Evolutionary conservation across 2,329 filamentous ascomycete species (phyloP).

Genomic region (Thielaviopsis populi): DNA sequence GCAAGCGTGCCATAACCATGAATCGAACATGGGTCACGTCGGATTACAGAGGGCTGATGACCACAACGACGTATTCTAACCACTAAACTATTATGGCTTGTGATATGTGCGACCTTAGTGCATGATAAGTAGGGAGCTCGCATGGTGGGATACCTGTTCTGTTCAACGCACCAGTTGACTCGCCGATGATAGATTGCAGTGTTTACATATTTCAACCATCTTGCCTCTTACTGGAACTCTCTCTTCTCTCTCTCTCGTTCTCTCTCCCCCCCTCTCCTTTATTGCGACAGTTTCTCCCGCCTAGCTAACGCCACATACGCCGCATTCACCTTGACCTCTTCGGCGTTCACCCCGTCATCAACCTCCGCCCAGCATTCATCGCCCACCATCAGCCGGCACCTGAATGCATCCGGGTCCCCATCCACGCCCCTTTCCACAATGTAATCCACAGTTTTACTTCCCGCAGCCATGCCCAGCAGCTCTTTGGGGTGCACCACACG

Average conservation of each 20-base stretch:
- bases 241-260: neutral
- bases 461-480: constrained; percentile 1
- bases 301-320: constrained; percentile 24
- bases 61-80: constrained; percentile 17
- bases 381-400: constrained; percentile 38
- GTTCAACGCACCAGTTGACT: too few relatives aligned
- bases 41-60: constrained; percentile 5
- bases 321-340: constrained; percentile 41
- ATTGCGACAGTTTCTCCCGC: neutral
- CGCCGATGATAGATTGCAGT: too few relatives aligned
- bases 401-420: constrained; percentile 39
- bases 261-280: neutral
- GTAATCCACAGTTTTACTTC: constrained; percentile 29
- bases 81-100: constrained; percentile 16
- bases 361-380: constrained; percentile 32
- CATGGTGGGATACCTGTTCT: too few relatives aligned
- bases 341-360: constrained; percentile 30
- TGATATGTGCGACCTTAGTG: neutral
- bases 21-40: constrained; percentile 18
- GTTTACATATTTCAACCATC: too few relatives aligned
- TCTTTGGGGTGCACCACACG: constrained; percentile 52
- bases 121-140: neutral
- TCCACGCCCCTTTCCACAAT: constrained; percentile 39
- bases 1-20: constrained; percentile 16
- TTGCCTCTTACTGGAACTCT: too few relatives aligned